These are phyloP conservation scores for Catharanthus roseus DNA, from an alignment of 257 asterid genomes.

Conservation along the genomic window DNA sequence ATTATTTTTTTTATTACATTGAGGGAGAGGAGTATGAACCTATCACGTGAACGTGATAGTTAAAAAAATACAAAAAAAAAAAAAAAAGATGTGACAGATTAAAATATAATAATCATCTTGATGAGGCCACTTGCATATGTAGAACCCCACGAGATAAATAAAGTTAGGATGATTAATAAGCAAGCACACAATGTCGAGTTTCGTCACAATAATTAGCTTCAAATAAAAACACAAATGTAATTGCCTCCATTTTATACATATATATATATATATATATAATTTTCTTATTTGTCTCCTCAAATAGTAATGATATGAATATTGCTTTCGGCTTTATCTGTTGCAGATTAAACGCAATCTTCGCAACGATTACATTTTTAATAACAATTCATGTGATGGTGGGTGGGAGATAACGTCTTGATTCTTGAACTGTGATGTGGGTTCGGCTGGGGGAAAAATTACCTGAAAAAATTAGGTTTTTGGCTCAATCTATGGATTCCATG, in stretches of 20 bases:
- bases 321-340: neutral
- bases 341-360: neutral
- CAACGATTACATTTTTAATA: neutral
- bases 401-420: constrained; percentile 3
- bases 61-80: no score
- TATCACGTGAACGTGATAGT: no score
- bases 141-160: neutral
- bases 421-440: neutral
- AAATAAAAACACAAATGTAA: neutral
- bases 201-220: neutral
- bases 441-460: neutral
- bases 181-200: neutral
- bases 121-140: no score
- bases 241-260: neutral
- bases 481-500: constrained; percentile 1
- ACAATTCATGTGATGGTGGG: neutral
- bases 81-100: no score
- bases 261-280: no score
- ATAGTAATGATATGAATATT: neutral
- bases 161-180: neutral
- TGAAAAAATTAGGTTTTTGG: constrained; percentile 16
- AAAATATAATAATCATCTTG: no score
- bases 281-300: neutral
- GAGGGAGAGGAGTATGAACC: no score
- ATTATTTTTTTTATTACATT: no score